Evolutionary conservation across 352 stramenopile species (phyloP), one percentile per base, ranked within the genome.

Genomic region (Pythium biforme): DNA sequence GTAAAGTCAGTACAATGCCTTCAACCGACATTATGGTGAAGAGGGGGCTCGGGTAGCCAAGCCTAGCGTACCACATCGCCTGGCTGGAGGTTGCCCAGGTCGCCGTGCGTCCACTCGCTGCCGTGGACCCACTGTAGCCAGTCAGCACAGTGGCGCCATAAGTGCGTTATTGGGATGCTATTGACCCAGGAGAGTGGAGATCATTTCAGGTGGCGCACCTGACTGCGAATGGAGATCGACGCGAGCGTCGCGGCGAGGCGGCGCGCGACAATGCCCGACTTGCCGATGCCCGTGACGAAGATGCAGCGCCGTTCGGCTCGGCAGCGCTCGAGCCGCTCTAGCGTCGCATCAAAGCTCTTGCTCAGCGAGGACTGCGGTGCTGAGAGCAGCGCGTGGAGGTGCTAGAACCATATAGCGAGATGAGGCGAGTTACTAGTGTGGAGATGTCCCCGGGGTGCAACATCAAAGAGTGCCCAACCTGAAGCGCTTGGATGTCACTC

Each of bases 281-380:
- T 94, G 64, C 86, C 86, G 19, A 94, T 88, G 19, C 86, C 86
- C 7, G 81, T 92, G 25, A 87, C 71, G 59, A 81, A 92, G 22
- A 94, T 66, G 15, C 73, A 68, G 17, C 71, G 61, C 39, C 75
- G 60, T 23, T 86, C 66, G 20, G 77, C 61, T 6, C 77, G 70
- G 23, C 81, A 90, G n/a, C 74, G 57, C 52, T 77, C 45, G 5
- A 94, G 39, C 3, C 63, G 59, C 51, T 56, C 51, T 10, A 85
- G 54, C 11, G 65, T 73, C 7, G 51, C 53, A 2, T 74, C 55
- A 12, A 91, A 84, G 5, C 53, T 65, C 10, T 63, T 27, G 7
- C 62, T 55, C 1, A 74, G 50, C 11, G 57, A 31, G 5, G 68
- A 40, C 9, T 86, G 70, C n/a, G 46, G 47, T 3, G 48, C 59